These are phyloP conservation scores for Candida mesenterica DNA, from an alignment of 1,139 yeast genomes.

Conservation along the genomic window DNA sequence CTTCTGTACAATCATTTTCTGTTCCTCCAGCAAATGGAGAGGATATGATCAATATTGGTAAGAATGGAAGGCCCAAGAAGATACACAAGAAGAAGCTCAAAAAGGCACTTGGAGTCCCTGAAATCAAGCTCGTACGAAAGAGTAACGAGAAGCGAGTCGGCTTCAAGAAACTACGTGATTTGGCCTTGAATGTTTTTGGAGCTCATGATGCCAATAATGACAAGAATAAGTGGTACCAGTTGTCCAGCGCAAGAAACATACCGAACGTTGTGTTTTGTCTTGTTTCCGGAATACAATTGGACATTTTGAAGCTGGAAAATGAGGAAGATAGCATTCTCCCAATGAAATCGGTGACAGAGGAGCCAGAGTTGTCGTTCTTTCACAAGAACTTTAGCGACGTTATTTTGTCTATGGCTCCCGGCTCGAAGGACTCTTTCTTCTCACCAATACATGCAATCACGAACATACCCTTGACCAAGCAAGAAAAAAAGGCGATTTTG, in stretches of 20 bases:
- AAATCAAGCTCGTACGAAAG: constrained; percentile 15
- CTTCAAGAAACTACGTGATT: constrained; percentile 45
- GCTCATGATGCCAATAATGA: constrained; percentile 2
- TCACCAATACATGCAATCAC: constrained; percentile 57
- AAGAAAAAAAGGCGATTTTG: constrained; percentile 45
- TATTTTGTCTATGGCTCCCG: constrained; percentile 57
- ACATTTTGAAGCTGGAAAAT: constrained; percentile 2
- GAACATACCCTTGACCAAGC: constrained; percentile 52
- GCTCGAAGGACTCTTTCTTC: constrained; percentile 55
- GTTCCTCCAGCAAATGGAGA: constrained; percentile 7
- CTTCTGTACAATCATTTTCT: constrained; percentile 32
- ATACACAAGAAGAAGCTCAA: constrained; percentile 33
- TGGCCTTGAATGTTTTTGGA: constrained; percentile 31
- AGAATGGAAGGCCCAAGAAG: constrained; percentile 17
- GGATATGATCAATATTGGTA: constrained; percentile 1
- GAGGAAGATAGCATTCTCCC: constrained; percentile 3
- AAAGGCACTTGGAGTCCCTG: constrained; percentile 33
- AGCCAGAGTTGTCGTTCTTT: constrained; percentile 35
- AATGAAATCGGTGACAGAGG: constrained; percentile 13
- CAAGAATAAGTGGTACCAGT: constrained; percentile 7
- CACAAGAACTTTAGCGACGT: constrained; percentile 35
- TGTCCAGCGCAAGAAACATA: constrained; percentile 9
- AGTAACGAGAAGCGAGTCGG: constrained; percentile 25
- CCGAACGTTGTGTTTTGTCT: constrained; percentile 57
- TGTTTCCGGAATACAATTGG: constrained; percentile 60